Conservation (phyloP, 148 eudicot genomes). For the Simmondsia chinensis region DNA sequence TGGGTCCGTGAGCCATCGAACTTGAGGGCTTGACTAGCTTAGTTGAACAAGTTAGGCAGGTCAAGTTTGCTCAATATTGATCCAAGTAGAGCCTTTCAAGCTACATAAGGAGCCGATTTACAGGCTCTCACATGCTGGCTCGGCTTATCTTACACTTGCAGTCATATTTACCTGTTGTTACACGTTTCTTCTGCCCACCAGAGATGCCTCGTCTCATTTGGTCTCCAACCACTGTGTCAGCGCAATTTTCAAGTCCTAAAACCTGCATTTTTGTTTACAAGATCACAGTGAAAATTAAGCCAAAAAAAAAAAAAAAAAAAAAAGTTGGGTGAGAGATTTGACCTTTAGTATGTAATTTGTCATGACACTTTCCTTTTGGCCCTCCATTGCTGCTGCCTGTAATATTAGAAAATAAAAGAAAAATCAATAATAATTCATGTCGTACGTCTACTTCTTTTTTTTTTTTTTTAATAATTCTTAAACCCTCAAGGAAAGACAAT, state of each 20-base stretch:
- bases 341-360: slow-evolving; percentile 30
- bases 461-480: slow-evolving; percentile 4
- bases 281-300: neutral
- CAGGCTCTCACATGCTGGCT: too few species aligned
- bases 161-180: slow-evolving; percentile 23
- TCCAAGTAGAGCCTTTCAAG: too few species aligned
- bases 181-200: slow-evolving; percentile 41
- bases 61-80: too few species aligned
- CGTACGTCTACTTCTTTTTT: neutral
- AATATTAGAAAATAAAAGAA: neutral
- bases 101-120: too few species aligned
- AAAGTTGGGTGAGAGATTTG: neutral
- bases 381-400: slow-evolving; percentile 18
- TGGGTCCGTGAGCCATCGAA: too few species aligned
- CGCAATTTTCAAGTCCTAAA: slow-evolving; percentile 35
- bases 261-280: slow-evolving; percentile 6
- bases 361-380: slow-evolving; percentile 17
- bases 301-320: neutral
- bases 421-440: neutral
- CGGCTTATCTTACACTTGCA: neutral
- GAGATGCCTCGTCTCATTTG: slow-evolving; percentile 40
- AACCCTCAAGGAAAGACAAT: too few species aligned
- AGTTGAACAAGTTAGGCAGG: too few species aligned
- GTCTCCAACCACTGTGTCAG: slow-evolving; percentile 31
- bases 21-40: too few species aligned